These are phyloP conservation scores for Incumbomyces delicatus DNA, from an alignment of 2,329 filamentous ascomycete genomes.

Conservation along the genomic window DNA sequence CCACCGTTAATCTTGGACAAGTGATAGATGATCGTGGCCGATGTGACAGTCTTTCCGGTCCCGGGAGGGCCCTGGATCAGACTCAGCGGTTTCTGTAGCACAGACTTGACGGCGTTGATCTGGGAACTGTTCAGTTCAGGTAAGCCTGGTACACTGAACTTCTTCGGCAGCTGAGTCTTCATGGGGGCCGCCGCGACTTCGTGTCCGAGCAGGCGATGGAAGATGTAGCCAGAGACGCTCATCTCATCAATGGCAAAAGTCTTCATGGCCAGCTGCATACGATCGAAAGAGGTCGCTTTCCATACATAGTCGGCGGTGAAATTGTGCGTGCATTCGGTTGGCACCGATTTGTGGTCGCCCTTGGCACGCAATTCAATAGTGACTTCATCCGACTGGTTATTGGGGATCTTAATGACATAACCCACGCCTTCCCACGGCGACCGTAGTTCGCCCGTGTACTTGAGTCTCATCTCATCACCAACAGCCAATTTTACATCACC, in stretches of 20 bases:
- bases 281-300: slow-evolving; percentile 98
- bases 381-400: slow-evolving; percentile 97
- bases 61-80: slow-evolving; percentile 94
- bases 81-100: slow-evolving; percentile 84
- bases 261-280: slow-evolving; percentile 99
- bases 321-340: slow-evolving; percentile 92
- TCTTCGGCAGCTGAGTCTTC: slow-evolving; percentile 91
- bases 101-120: slow-evolving; percentile 90
- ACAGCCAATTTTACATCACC: slow-evolving; percentile 97
- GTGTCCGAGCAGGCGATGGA: slow-evolving; percentile 90
- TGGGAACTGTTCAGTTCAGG: slow-evolving; percentile 94
- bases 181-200: slow-evolving; percentile 90
- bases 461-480: slow-evolving; percentile 94
- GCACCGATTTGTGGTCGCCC: slow-evolving; percentile 90
- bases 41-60: slow-evolving; percentile 97
- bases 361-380: slow-evolving; percentile 89
- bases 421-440: slow-evolving; percentile 94
- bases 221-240: slow-evolving; percentile 97
- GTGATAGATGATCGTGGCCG: slow-evolving; percentile 96
- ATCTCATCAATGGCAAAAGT: slow-evolving; percentile 96
- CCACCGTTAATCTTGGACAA: slow-evolving; percentile 89
- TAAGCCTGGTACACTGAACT: slow-evolving; percentile 88
- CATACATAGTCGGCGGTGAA: slow-evolving; percentile 98
- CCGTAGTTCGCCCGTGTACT: slow-evolving; percentile 89
- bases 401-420: slow-evolving; percentile 98